A percentile compares a stretch with the other conserved stretches of the same genome.
Conservation (phyloP, 2,329 filamentous ascomycete species). For the Phialophora verrucosa region DNA sequence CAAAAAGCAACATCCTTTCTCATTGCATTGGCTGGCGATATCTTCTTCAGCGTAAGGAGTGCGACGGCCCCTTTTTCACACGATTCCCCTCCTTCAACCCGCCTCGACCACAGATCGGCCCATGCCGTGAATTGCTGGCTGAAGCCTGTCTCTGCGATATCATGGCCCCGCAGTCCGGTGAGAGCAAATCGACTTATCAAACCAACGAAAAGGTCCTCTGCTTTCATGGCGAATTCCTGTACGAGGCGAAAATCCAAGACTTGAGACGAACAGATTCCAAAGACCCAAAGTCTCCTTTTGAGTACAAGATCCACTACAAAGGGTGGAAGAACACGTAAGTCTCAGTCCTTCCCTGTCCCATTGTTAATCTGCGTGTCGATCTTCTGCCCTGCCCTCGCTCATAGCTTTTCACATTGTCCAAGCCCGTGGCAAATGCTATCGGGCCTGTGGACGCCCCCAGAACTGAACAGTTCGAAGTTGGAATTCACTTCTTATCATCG, state of each 20-base stretch:
- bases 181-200: slow-evolving; percentile 59
- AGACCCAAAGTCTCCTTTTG: slow-evolving; percentile 75
- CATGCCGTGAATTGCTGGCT: slow-evolving; percentile 7
- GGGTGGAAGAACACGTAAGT: slow-evolving; percentile 97
- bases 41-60: neutral
- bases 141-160: slow-evolving; percentile 48
- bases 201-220: slow-evolving; percentile 93
- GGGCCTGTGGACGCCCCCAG: neutral
- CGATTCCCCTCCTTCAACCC: neutral
- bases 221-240: slow-evolving; percentile 96
- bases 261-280: slow-evolving; percentile 65
- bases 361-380: neutral
- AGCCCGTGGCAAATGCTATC: neutral
- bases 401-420: neutral
- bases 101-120: neutral
- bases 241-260: slow-evolving; percentile 95
- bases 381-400: neutral
- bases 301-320: slow-evolving; percentile 97
- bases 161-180: slow-evolving; percentile 62
- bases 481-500: neutral
- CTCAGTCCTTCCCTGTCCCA: slow-evolving; percentile 3
- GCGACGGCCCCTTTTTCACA: neutral
- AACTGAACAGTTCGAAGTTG: neutral
- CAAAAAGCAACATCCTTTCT: neutral
- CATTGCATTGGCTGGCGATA: neutral